These are phyloP conservation scores for Pseudogymnoascus sp. DNA, from an alignment of 2,329 filamentous ascomycete genomes.

Conservation along the genomic window DNA sequence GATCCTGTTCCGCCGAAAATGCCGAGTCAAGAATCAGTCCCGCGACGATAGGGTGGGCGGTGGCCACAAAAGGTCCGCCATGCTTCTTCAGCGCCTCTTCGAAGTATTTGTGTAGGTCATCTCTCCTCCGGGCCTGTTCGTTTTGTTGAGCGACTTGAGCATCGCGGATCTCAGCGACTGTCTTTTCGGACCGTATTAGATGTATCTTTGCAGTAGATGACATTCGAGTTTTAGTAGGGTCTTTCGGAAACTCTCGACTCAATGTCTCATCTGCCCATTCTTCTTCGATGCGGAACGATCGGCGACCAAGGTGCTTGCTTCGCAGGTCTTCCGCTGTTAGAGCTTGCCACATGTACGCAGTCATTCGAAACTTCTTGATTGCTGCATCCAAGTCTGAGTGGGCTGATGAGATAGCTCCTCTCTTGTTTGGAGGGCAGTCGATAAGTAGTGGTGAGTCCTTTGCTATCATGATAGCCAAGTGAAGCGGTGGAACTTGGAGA, in stretches of 20 bases:
- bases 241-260: constrained; percentile 29
- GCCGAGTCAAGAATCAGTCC: constrained; percentile 62
- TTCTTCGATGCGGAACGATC: constrained; percentile 66
- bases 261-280: constrained; percentile 62
- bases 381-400: constrained; percentile 49
- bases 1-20: constrained; percentile 50
- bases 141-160: constrained; percentile 59
- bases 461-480: constrained; percentile 60
- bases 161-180: constrained; percentile 55
- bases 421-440: constrained; percentile 55
- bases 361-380: constrained; percentile 62
- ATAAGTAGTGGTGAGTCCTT: constrained; percentile 61
- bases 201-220: constrained; percentile 52
- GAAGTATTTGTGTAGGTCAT: constrained; percentile 40
- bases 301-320: constrained; percentile 56
- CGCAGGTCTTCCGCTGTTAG: constrained; percentile 70
- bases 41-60: constrained; percentile 53
- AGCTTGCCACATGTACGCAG: constrained; percentile 69
- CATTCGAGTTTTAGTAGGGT: constrained; percentile 9
- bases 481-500: constrained; percentile 52
- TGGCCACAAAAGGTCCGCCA: constrained; percentile 26
- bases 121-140: constrained; percentile 42
- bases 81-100: constrained; percentile 37
- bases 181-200: constrained; percentile 55
- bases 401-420: constrained; percentile 43